Evolutionary conservation across 495 filamentous ascomycete genomes (phyloP), one percentile per base, ranked within the genome.

Genomic region (Clavariopsis aquatica): DNA sequence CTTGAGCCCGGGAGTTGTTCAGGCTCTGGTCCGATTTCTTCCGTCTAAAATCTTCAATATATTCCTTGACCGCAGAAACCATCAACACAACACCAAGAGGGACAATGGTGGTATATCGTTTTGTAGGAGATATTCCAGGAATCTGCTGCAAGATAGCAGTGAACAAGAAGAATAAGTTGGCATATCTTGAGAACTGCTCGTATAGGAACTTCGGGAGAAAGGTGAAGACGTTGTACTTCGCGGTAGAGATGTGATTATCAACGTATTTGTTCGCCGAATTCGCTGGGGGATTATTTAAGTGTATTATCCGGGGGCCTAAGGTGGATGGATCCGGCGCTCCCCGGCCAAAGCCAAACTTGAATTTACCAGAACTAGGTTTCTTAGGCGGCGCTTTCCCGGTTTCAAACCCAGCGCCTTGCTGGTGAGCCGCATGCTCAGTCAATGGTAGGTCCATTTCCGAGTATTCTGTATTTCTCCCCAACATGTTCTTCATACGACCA

Each of bases 91-190:
- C 84, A 52, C 87, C 83, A 53, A 99, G 81, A 20, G 95, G 95
- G 22, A 89, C 95, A 73, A 99, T 96, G 19, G 95, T 99, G 10
- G 95, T 99, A 74, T 90, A 99, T 71, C 78, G 81, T 79, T 96
- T 98, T 5, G 94, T 99, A 8, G 94, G 94, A 22, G 92, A 95
- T 53, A 99, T 86, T 68, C 89, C 87, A 17, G 94, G 95, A 69
- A 99, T 96, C 74, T 99, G 95, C 78, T 99, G 95, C 31, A 99
- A 76, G 5, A 85, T 87, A 2, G 95, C 93, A 31, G 95, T 99
- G 76, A 99, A 97, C 72, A 99, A 86, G 87, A 99, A 99, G 81
- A 99, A 99, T 67, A 99, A 74, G 74, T 99, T 99, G 78, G 94
- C 95, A 78, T 96, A 97, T 78, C 96, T 99, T 52, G 92, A 96